Evolutionary conservation across 176 grass and related monocot genomes (phyloP).

Genomic region (Otatea glauca): DNA sequence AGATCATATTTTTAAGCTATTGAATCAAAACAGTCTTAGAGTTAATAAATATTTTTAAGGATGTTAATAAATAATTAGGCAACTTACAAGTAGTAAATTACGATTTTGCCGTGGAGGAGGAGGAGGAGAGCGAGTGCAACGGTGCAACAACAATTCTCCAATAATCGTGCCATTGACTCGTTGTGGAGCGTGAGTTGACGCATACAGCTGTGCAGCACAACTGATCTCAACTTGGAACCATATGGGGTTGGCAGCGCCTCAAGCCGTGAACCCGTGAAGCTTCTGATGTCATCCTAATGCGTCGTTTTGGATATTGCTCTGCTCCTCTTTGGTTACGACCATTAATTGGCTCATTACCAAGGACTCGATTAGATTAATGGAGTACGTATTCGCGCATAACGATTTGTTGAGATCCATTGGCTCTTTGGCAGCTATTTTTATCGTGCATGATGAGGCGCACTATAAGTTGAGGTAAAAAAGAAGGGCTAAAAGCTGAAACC

Average conservation of each 20-base stretch:
- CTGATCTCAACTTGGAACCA: neutral
- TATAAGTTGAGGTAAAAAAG: neutral
- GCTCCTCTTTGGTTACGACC: neutral
- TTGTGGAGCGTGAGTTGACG: constrained; percentile 13
- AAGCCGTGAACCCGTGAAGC: neutral
- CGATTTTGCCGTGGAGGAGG: too few species aligned
- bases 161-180: neutral
- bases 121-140: too few species aligned
- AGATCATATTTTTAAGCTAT: too few species aligned
- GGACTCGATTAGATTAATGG: neutral
- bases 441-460: constrained; percentile 40
- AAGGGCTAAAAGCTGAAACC: neutral
- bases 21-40: too few species aligned
- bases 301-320: neutral
- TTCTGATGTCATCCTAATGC: neutral
- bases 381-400: neutral
- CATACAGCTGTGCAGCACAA: constrained; percentile 30
- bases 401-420: neutral
- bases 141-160: too few species aligned
- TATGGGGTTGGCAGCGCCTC: neutral
- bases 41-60: too few species aligned
- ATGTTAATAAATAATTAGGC: too few species aligned
- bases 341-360: neutral
- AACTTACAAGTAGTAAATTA: too few species aligned
- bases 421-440: neutral